A percentile compares a stretch with the other conserved stretches of the same genome.
phyloP scores from a whole-genome alignment of 208 protist species.

The Trypanosoma mega region DNA sequence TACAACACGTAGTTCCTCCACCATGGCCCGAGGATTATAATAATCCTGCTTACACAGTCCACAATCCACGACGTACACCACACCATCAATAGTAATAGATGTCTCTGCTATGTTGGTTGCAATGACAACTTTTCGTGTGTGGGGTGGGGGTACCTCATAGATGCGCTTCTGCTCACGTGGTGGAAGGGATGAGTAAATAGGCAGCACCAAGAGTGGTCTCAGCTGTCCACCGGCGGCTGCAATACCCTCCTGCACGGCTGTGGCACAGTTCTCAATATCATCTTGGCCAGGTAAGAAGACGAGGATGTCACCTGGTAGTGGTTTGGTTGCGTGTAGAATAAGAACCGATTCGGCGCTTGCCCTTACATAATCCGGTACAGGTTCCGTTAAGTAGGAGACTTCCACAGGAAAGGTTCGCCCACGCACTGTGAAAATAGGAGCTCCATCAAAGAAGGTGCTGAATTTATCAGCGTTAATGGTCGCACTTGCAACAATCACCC shows the following conservation, averaged over 20 bases:
- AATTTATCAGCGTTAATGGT: slow-evolving; percentile 99
- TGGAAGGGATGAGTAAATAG: slow-evolving; percentile 98
- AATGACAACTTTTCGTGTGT: slow-evolving; percentile 96
- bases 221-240: slow-evolving; percentile 52
- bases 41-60: slow-evolving; percentile 97
- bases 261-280: slow-evolving; percentile 94
- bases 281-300: slow-evolving; percentile 99
- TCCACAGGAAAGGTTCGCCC: slow-evolving; percentile 98
- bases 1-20: slow-evolving; percentile 95
- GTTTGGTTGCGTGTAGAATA: slow-evolving; percentile 85
- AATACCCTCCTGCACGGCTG: slow-evolving; percentile 57
- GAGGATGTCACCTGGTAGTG: slow-evolving; percentile 98
- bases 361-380: slow-evolving; percentile 98
- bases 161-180: slow-evolving; percentile 98
- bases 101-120: slow-evolving; percentile 99
- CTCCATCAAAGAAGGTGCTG: slow-evolving; percentile 94
- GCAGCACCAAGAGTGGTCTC: slow-evolving; percentile 93
- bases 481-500: slow-evolving; percentile 97
- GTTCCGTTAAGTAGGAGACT: slow-evolving; percentile 91
- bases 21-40: slow-evolving; percentile 96
- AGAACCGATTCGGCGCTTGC: slow-evolving; percentile 94
- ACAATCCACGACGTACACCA: slow-evolving; percentile 98
- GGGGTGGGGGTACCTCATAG: slow-evolving; percentile 94
- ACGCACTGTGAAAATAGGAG: slow-evolving; percentile 93
- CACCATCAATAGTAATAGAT: slow-evolving; percentile 99